phyloP scores from a whole-genome alignment of 805 yeast species.

The Monosporozyma aquatica region DNA sequence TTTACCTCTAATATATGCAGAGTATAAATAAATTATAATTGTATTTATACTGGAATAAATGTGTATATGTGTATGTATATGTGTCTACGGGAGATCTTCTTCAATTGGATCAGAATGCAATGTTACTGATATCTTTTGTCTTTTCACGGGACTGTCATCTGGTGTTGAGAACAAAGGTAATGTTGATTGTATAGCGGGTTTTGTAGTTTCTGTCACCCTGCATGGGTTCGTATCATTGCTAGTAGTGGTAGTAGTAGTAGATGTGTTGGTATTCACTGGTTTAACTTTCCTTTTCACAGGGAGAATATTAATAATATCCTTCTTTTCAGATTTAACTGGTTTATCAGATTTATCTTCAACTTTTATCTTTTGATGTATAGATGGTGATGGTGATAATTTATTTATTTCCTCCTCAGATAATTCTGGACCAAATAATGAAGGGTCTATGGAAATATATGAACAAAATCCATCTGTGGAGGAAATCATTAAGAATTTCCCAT shows the following conservation, averaged over 20 bases:
- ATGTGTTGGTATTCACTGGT: slow-evolving; percentile 10
- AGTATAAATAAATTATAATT: no score
- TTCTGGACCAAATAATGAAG: slow-evolving; percentile 47
- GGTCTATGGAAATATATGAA: slow-evolving; percentile 50
- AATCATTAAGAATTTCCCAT: slow-evolving; percentile 60
- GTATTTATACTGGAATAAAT: no score
- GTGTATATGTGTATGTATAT: no score
- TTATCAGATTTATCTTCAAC: no score
- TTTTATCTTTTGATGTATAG: no score
- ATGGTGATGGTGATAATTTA: background rate
- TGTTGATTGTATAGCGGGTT: no score
- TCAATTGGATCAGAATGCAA: background rate
- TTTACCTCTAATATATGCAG: background rate
- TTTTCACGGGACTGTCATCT: background rate
- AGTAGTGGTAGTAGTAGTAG: background rate
- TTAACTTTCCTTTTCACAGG: slow-evolving; percentile 11
- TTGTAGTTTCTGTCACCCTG: no score
- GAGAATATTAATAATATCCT: background rate
- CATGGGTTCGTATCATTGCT: no score
- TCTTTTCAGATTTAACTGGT: background rate
- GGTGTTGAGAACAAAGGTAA: no score
- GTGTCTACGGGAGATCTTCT: background rate
- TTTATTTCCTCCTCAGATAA: slow-evolving; percentile 11
- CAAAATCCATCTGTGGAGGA: slow-evolving; percentile 93
- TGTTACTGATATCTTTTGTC: background rate